Evolutionary conservation across 345 rosid genomes (phyloP).

Genomic region (Melaleuca quinquenervia): DNA sequence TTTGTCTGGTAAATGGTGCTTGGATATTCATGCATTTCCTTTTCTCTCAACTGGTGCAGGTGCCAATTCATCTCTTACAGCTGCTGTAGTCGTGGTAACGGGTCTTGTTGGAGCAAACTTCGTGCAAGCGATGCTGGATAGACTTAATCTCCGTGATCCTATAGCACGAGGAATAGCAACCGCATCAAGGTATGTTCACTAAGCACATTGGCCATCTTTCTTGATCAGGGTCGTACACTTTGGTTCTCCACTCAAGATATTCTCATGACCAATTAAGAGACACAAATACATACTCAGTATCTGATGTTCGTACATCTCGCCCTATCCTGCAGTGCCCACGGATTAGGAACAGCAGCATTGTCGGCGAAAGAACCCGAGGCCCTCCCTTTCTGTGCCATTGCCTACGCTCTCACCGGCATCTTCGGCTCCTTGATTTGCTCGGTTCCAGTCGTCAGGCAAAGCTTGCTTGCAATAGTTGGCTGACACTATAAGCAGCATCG

Average conservation of each 20-base stretch:
- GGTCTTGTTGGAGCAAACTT: constrained; percentile 92
- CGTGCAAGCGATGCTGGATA: constrained; percentile 74
- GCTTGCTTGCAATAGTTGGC: constrained; percentile 63
- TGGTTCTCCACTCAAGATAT: background rate
- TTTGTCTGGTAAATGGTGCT: background rate
- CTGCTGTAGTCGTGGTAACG: constrained; percentile 90
- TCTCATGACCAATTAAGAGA: background rate
- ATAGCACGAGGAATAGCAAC: constrained; percentile 91
- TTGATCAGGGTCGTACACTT: background rate
- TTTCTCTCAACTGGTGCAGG: constrained; percentile 19
- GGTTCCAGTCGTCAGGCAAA: constrained; percentile 72
- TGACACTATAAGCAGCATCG: constrained; percentile 4
- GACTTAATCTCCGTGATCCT: constrained; percentile 58
- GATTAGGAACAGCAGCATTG: constrained; percentile 95
- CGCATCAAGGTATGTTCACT: constrained; percentile 59
- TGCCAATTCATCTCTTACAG: constrained; percentile 82
- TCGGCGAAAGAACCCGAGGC: constrained; percentile 97
- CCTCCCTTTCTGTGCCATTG: constrained; percentile 91
- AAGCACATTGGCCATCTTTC: background rate
- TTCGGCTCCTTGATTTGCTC: constrained; percentile 85
- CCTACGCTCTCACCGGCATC: constrained; percentile 89
- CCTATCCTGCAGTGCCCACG: constrained; percentile 66
- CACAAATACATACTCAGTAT: background rate
- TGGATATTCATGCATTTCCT: background rate
- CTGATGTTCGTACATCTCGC: background rate